These are phyloP conservation scores for Herpetospermum pedunculosum DNA, from an alignment of 306 rosid genomes.

Conservation along the genomic window DNA sequence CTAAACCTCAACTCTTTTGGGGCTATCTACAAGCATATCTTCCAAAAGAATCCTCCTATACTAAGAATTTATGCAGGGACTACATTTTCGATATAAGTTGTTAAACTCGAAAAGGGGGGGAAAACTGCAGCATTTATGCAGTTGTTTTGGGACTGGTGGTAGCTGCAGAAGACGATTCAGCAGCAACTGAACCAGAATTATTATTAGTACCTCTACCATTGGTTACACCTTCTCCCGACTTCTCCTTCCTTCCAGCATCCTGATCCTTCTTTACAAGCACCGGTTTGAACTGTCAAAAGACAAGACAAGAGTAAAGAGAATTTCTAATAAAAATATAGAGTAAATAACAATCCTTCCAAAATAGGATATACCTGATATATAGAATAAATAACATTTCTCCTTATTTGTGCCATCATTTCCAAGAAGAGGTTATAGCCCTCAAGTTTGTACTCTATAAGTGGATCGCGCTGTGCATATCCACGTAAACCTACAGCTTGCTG, in stretches of 20 bases:
- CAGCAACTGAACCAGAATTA: constrained; percentile 38
- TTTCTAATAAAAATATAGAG: background rate
- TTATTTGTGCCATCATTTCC: constrained; percentile 96
- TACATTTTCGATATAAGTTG: background rate
- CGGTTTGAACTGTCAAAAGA: constrained; percentile 64
- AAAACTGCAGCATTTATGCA: background rate
- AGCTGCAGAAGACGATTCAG: constrained; percentile 45
- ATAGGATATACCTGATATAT: constrained; percentile 60
- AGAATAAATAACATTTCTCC: constrained; percentile 94
- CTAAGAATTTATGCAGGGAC: background rate
- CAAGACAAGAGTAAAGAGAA: background rate
- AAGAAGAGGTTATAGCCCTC: constrained; percentile 98
- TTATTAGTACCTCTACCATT: constrained; percentile 21
- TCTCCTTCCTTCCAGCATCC: constrained; percentile 28
- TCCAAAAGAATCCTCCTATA: background rate
- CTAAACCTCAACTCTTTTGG: background rate
- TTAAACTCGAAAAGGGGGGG: background rate
- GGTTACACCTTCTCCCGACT: constrained; percentile 31
- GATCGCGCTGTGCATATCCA: constrained; percentile 93
- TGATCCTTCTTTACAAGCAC: constrained; percentile 67
- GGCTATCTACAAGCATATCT: background rate
- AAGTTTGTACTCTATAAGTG: constrained; percentile 91
- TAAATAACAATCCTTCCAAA: background rate
- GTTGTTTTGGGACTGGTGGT: constrained; percentile 28
- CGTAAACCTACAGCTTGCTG: constrained; percentile 95